phyloP scores from a whole-genome alignment of 345 rosid species.

The Linum tenue region DNA sequence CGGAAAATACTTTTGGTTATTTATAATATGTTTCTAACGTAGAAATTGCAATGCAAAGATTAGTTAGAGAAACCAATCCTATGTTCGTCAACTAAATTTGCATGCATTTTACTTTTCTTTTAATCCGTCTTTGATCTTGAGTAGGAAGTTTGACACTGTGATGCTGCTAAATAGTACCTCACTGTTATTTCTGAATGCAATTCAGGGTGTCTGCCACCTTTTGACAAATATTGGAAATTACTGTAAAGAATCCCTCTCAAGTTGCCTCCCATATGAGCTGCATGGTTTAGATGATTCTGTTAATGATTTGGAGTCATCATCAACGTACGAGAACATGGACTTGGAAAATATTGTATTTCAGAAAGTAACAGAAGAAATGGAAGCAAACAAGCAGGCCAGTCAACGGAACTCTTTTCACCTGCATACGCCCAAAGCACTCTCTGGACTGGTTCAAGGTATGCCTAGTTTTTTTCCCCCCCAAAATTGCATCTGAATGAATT shows the following conservation, averaged over 20 bases:
- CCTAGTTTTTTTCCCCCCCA: neutral
- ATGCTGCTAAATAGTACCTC: neutral
- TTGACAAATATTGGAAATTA: constrained; percentile 61
- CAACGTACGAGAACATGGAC: constrained; percentile 82
- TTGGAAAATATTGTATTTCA: constrained; percentile 62
- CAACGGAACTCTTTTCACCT: constrained; percentile 73
- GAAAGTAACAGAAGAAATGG: constrained; percentile 61
- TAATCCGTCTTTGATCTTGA: neutral
- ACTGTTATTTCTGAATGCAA: constrained; percentile 11
- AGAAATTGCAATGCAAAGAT: neutral
- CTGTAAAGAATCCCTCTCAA: constrained; percentile 59
- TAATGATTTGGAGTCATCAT: constrained; percentile 39
- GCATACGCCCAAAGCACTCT: constrained; percentile 54
- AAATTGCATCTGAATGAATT: neutral
- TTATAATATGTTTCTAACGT: neutral
- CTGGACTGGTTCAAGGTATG: constrained; percentile 71
- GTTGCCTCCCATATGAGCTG: constrained; percentile 36
- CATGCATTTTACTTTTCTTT: neutral
- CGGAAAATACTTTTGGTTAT: neutral
- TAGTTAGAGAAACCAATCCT: neutral
- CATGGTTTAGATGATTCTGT: constrained; percentile 43
- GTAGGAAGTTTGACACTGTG: neutral
- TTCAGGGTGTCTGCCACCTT: constrained; percentile 88
- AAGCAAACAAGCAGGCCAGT: constrained; percentile 53
- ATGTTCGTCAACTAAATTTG: neutral